Percentiles rank a stretch among this genome's conserved stretches.
Evolutionary conservation across 495 filamentous ascomycete species (phyloP).

Genomic region (Clohesyomyces aquaticus): DNA sequence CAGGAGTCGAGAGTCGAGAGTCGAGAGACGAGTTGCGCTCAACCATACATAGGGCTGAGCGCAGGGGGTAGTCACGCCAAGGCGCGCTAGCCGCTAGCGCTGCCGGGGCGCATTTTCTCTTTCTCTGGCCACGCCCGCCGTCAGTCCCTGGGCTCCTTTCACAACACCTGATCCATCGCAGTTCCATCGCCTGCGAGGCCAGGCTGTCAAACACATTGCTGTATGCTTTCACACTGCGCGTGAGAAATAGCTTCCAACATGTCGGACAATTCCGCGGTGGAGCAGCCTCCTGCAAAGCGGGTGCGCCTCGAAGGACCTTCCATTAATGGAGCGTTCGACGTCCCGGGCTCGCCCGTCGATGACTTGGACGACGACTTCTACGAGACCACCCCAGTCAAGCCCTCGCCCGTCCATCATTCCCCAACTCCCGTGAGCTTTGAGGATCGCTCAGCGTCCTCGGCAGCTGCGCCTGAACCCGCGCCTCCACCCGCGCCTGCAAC

Average conservation of each 20-base stretch:
- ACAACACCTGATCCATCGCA: neutral
- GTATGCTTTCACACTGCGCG: neutral
- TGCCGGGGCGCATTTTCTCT: neutral
- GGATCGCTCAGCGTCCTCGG: neutral
- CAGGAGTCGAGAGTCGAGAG: neutral
- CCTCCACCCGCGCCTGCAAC: too few relatives aligned
- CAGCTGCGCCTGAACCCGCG: constrained; percentile 15
- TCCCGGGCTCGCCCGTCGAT: constrained; percentile 36
- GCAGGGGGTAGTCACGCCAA: constrained; percentile 2
- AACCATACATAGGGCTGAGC: neutral
- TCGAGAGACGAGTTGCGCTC: neutral
- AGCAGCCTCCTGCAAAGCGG: constrained; percentile 38
- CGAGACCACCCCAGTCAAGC: constrained; percentile 29
- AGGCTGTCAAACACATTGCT: constrained; percentile 4
- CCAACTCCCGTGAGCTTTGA: constrained; percentile 2
- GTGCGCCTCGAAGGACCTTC: constrained; percentile 24
- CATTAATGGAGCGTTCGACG: constrained; percentile 27
- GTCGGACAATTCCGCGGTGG: constrained; percentile 18
- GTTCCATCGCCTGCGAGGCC: neutral
- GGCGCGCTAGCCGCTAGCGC: constrained; percentile 7
- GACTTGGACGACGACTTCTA: constrained; percentile 41
- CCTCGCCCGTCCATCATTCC: too few relatives aligned
- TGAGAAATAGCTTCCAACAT: constrained; percentile 11
- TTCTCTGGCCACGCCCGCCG: neutral
- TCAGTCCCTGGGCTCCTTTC: neutral